These are phyloP conservation scores for Alternaria arbusti DNA, from an alignment of 2,329 filamentous ascomycete species.

Conservation along the genomic window DNA sequence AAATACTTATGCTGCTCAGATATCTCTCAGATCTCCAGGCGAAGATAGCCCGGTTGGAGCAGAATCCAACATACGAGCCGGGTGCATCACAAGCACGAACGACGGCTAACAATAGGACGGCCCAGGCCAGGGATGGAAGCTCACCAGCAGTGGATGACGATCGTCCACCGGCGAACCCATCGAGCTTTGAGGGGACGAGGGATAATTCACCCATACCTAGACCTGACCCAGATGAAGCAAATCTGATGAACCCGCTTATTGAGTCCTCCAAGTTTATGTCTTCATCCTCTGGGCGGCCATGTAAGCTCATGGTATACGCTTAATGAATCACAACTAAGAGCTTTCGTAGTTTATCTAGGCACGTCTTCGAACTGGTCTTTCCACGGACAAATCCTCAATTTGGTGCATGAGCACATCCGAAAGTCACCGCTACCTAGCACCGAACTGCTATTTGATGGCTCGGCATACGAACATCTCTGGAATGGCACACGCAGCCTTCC, in stretches of 20 bases:
- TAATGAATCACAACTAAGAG: background rate
- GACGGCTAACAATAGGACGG: slow-evolving; percentile 1
- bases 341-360: slow-evolving; percentile 56
- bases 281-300: slow-evolving; percentile 29
- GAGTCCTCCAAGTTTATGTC: slow-evolving; percentile 37
- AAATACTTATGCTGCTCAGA: slow-evolving; percentile 11
- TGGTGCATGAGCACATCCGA: slow-evolving; percentile 57
- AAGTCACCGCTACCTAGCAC: slow-evolving; percentile 52
- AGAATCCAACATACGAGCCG: background rate
- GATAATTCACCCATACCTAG: slow-evolving; percentile 28
- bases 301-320: slow-evolving; percentile 9
- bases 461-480: slow-evolving; percentile 61
- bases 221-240: slow-evolving; percentile 22
- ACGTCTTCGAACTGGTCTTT: slow-evolving; percentile 66
- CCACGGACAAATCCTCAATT: slow-evolving; percentile 56
- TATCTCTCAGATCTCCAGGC: slow-evolving; percentile 36
- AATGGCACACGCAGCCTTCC: slow-evolving; percentile 48
- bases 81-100: background rate
- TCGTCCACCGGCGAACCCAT: slow-evolving; percentile 8
- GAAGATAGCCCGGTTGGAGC: slow-evolving; percentile 28
- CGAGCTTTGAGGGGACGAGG: slow-evolving; percentile 22
- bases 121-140: background rate
- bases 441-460: slow-evolving; percentile 59
- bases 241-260: slow-evolving; percentile 34
- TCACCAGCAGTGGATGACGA: background rate